phyloP scores from a whole-genome alignment of 148 eudicot genomes.

The Pharnaceum exiguum region DNA sequence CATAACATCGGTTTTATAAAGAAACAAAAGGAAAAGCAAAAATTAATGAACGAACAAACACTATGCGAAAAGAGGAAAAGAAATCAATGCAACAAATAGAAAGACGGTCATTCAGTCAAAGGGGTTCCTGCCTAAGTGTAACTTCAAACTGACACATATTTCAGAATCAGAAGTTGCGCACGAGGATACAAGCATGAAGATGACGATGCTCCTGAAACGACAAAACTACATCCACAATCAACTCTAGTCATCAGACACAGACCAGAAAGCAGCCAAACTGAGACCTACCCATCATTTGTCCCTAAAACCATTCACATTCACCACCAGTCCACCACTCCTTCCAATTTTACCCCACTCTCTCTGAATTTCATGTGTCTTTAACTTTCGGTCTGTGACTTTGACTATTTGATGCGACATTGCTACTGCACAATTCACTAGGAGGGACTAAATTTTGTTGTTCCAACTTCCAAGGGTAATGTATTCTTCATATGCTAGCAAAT shows the following conservation, averaged over 20 bases:
- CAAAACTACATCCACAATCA: not conserved
- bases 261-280: not conserved
- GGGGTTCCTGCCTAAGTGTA: constrained; percentile 1
- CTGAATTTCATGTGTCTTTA: not conserved
- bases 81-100: not conserved
- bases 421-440: not conserved
- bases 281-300: not conserved
- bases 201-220: constrained; percentile 1
- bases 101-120: too few relatives aligned
- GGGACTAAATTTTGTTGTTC: not conserved
- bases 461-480: not conserved
- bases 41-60: not conserved
- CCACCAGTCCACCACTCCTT: not conserved
- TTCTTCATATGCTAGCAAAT: not conserved
- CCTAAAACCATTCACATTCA: not conserved
- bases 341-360: not conserved
- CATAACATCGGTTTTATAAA: too few relatives aligned
- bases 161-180: not conserved
- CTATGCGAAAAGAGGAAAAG: constrained; percentile 4
- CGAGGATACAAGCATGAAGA: constrained; percentile 7
- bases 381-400: not conserved
- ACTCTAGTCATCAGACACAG: not conserved
- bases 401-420: not conserved
- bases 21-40: not conserved
- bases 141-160: constrained; percentile 17